A percentile compares a stretch with the other conserved stretches of the same genome.
phyloP scores from a whole-genome alignment of 441 rosid genomes.

The Populus hybrid region DNA sequence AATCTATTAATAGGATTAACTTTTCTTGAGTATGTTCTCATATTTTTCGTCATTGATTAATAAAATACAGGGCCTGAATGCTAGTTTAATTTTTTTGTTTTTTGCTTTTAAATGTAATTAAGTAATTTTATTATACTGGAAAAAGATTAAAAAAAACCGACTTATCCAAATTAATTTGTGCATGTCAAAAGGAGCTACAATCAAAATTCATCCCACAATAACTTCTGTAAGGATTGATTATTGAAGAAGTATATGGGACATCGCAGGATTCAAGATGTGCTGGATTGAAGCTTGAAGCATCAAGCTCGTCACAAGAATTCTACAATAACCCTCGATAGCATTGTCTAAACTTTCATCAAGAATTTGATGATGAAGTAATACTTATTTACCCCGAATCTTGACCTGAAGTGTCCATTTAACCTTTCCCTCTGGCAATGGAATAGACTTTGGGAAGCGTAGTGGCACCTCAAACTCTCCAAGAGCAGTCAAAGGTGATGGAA shows the following conservation, averaged over 20 bases:
- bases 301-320: not conserved
- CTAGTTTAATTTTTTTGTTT: too few relatives aligned
- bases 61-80: too few relatives aligned
- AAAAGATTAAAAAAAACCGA: too few relatives aligned
- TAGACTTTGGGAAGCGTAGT: too few relatives aligned
- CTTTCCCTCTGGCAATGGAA: slow-evolving; percentile 79
- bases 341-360: not conserved
- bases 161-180: not conserved
- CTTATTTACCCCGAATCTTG: slow-evolving; percentile 71
- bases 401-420: slow-evolving; percentile 73
- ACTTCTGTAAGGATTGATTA: not conserved
- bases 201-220: not conserved
- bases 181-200: not conserved
- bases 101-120: too few relatives aligned
- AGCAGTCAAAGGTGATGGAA: slow-evolving; percentile 60
- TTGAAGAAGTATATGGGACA: not conserved
- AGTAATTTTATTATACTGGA: too few relatives aligned
- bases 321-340: not conserved
- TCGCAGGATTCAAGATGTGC: not conserved
- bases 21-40: too few relatives aligned
- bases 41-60: too few relatives aligned
- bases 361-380: not conserved
- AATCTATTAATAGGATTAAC: too few relatives aligned
- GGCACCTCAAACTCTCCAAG: slow-evolving; percentile 78
- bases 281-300: not conserved